Evolutionary conservation across 2,329 filamentous ascomycete species (phyloP).

Genomic region (Diaporthe caulivora): DNA sequence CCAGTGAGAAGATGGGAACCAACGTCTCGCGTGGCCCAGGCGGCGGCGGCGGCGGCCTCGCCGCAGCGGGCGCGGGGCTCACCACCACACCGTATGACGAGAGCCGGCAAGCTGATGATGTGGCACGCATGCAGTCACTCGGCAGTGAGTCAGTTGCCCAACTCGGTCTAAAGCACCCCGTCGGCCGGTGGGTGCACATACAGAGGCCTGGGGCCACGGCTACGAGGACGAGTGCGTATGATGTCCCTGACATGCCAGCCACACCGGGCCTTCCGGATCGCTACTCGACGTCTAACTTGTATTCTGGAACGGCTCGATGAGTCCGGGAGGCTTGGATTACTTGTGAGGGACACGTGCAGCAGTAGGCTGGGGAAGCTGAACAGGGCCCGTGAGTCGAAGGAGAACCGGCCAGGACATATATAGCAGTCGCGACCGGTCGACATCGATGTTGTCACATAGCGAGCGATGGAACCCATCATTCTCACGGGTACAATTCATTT

Average conservation of each 20-base stretch:
- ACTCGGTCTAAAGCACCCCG: conserved; percentile 19
- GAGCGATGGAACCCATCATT: background rate
- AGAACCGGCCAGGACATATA: background rate
- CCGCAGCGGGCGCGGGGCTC: background rate
- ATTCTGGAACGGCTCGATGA: conserved; percentile 6
- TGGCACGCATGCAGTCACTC: conserved; percentile 7
- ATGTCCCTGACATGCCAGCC: conserved; percentile 9
- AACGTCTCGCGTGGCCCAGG: background rate
- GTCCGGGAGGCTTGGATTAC: background rate
- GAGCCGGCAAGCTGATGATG: conserved; percentile 5
- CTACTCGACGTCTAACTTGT: background rate
- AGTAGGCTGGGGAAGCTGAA: background rate
- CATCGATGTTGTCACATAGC: background rate
- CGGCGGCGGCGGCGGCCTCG: background rate
- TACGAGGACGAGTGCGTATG: background rate
- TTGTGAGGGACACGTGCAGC: background rate
- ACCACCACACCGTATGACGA: background rate
- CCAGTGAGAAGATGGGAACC: conserved; percentile 4
- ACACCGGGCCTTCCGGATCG: background rate
- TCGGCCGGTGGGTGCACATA: conserved; percentile 15
- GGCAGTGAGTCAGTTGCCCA: conserved; percentile 21
- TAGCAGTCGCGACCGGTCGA: background rate
- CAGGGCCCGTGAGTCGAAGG: too few species aligned
- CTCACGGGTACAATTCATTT: background rate
- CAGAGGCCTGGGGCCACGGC: background rate